Evolutionary conservation across 164 flowering plant species (phyloP), one percentile per base, ranked within the genome.

Genomic region (Saururus chinensis): DNA sequence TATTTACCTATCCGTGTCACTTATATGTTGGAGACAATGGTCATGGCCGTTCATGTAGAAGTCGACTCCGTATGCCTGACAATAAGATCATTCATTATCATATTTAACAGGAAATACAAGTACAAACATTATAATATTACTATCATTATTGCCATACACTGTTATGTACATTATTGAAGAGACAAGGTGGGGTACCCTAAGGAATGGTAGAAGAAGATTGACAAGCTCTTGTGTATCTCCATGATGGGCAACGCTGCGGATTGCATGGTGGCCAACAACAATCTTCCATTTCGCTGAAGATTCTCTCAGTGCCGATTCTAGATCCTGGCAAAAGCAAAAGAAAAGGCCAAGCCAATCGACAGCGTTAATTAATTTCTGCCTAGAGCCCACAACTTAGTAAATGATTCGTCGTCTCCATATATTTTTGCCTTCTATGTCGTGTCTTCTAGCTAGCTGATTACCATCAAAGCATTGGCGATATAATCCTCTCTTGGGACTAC

Each of bases 21-120:
- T 74, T n/a, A 87, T 84, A 60, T 78, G 88, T 62, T 87, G 75
- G 65, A 87, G 61, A 74, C 86, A 83, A 67, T 87, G 93, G 42
- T 84, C 89, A 57, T 87, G 93, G 5, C 93, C 88, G 64, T 87
- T 87, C 6, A 87, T 64, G 76, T 87, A 87, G 52, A 87, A 69
- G 70, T 87, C 86, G 0, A 83, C 84, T 10, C 73, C 51, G 51
- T 84, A 75, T 20, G 71, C 80, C 93, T 86, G 80, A 19, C 20
- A 21, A 35, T 40, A n/a, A 19, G 12, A n/a, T n/a, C n/a, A n/a
- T 13, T 20, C 23, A 22, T n/a, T 9, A 53, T 4, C 37, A 30
- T 30, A 30, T 30, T 30, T 30, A 30, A 2, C 37, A 30, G 4
- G 6, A 30, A 6, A 6, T 30, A 2, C 4, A 30, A 30, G 4